Conservation (phyloP, 805 yeast species). For the Jamesozyma spencerorum region DNA sequence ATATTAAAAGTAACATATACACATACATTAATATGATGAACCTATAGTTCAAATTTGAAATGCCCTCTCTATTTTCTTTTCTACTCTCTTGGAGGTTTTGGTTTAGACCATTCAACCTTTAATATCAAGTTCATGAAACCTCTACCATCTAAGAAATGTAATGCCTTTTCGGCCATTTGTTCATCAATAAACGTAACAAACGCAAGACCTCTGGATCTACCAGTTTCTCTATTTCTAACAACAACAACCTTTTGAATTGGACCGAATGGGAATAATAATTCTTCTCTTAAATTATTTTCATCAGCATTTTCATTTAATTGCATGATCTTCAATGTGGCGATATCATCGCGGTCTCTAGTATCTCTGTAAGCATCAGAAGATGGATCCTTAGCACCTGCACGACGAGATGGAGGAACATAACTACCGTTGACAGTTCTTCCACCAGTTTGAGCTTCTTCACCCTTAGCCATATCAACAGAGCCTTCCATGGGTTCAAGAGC, state of each 20-base stretch:
- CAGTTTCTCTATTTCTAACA: slow-evolving; percentile 86
- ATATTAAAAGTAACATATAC: background rate
- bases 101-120: slow-evolving; percentile 53
- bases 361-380: slow-evolving; percentile 34
- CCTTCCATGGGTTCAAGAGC: slow-evolving; percentile 28
- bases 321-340: slow-evolving; percentile 79
- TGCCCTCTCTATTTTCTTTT: background rate
- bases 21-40: background rate
- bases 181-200: slow-evolving; percentile 73
- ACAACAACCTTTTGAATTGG: slow-evolving; percentile 67
- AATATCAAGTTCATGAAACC: slow-evolving; percentile 87
- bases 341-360: slow-evolving; percentile 66
- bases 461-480: slow-evolving; percentile 24
- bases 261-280: slow-evolving; percentile 61
- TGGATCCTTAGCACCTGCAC: slow-evolving; percentile 35
- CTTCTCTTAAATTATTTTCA: slow-evolving; percentile 69
- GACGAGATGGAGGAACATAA: slow-evolving; percentile 55
- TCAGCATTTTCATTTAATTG: slow-evolving; percentile 80
- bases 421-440: slow-evolving; percentile 32
- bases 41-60: no score
- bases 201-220: slow-evolving; percentile 91
- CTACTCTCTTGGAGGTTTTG: slow-evolving; percentile 16
- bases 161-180: slow-evolving; percentile 64
- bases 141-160: slow-evolving; percentile 71
- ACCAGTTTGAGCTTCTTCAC: slow-evolving; percentile 26